Conservation (phyloP, 345 rosid species). For the Syzygium aromaticum region DNA sequence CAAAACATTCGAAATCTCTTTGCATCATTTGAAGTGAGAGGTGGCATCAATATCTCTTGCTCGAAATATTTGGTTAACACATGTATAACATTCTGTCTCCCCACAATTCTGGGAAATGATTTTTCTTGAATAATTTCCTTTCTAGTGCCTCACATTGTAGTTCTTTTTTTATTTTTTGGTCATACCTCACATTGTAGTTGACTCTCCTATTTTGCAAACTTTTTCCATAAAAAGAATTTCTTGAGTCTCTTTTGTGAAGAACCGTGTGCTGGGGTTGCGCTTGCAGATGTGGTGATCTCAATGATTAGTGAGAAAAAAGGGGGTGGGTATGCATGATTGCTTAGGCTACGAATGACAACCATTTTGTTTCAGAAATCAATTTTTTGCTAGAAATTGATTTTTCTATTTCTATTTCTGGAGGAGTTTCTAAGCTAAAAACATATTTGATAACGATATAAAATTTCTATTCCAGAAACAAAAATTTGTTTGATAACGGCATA, state of each 20-base stretch:
- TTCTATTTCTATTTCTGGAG: too few species aligned
- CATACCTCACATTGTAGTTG: neutral
- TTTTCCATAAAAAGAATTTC: neutral
- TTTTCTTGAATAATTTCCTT: neutral
- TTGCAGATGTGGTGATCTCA: constrained; percentile 73
- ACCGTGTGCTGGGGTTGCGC: neutral
- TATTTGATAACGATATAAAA: too few species aligned
- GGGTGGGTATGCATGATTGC: constrained; percentile 58
- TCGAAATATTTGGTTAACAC: neutral
- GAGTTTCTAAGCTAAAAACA: too few species aligned
- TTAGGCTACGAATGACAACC: neutral
- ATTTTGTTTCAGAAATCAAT: too few species aligned
- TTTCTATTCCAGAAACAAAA: too few species aligned
- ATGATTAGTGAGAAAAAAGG: constrained; percentile 71
- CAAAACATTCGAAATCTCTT: neutral
- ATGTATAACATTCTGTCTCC: neutral
- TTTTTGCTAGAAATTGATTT: too few species aligned
- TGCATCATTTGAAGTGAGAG: neutral
- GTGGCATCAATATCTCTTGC: neutral
- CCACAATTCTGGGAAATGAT: neutral
- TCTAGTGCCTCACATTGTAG: neutral
- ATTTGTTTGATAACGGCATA: too few species aligned
- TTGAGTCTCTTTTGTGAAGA: neutral
- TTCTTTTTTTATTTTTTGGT: too few species aligned
- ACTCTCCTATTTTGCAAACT: neutral